Evolutionary conservation across 2,329 filamentous ascomycete genomes (phyloP).

Genomic region (Fusarium sterilihyphosum): DNA sequence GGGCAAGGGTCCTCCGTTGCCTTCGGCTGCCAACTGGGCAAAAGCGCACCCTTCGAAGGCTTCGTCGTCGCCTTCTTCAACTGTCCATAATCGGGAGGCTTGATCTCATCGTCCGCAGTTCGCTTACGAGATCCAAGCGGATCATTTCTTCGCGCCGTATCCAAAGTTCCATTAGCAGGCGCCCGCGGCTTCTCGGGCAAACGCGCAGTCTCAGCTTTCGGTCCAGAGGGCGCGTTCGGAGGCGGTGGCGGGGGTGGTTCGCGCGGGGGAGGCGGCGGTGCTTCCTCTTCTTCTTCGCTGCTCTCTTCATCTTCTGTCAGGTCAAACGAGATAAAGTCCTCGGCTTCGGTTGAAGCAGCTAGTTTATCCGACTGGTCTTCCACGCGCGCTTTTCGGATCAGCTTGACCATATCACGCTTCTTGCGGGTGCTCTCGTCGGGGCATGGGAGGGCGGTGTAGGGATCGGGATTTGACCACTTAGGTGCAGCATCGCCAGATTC

Average conservation of each 20-base stretch:
- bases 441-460: constrained; percentile 88
- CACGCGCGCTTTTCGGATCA: constrained; percentile 89
- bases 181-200: constrained; percentile 1
- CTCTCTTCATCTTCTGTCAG: constrained; percentile 67
- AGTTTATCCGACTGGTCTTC: constrained; percentile 61
- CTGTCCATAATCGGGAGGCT: constrained; percentile 62
- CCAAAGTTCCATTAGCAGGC: neutral
- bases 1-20: constrained; percentile 62
- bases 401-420: constrained; percentile 85
- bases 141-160: constrained; percentile 46
- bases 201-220: constrained; percentile 35
- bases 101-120: constrained; percentile 75
- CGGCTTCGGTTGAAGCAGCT: constrained; percentile 65
- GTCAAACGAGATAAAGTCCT: constrained; percentile 92
- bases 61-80: constrained; percentile 63
- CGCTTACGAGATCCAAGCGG: constrained; percentile 77
- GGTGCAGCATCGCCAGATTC: constrained; percentile 62
- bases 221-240: constrained; percentile 37
- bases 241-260: constrained; percentile 30
- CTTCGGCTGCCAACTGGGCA: constrained; percentile 62
- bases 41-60: constrained; percentile 59
- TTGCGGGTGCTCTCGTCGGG: constrained; percentile 77
- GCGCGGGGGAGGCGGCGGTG: constrained; percentile 28
- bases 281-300: constrained; percentile 30
- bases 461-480: constrained; percentile 96